Evolutionary conservation across 2,329 filamentous ascomycete genomes (phyloP).

Genomic region (Fusarium hainanense): DNA sequence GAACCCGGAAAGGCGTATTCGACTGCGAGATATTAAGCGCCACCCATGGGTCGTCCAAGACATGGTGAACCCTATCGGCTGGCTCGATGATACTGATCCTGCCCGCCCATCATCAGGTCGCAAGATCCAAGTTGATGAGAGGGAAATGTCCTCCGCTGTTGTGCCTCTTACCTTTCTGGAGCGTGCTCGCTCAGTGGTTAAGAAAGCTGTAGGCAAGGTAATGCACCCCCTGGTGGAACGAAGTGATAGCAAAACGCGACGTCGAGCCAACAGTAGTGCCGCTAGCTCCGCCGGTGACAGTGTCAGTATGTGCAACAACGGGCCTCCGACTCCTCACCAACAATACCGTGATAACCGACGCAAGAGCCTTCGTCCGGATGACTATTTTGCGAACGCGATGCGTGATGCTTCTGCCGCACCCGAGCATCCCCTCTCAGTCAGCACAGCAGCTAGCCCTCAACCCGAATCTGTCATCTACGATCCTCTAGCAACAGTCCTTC

Average conservation of each 20-base stretch:
- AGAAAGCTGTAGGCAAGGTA: conserved; percentile 73
- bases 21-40: conserved; percentile 89
- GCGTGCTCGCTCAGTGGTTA: conserved; percentile 81
- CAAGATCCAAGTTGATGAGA: conserved; percentile 91
- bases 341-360: conserved; percentile 62
- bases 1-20: conserved; percentile 88
- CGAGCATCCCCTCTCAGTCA: conserved; percentile 44
- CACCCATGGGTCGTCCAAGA: conserved; percentile 91
- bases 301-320: conserved; percentile 57
- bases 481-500: conserved; percentile 55
- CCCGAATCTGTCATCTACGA: conserved; percentile 51
- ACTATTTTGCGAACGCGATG: conserved; percentile 61
- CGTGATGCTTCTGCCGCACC: conserved; percentile 48
- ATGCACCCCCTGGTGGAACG: conserved; percentile 70
- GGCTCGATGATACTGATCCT: conserved; percentile 96
- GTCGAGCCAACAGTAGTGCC: conserved; percentile 69
- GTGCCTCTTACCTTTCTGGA: conserved; percentile 89
- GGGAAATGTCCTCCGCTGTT: conserved; percentile 90
- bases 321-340: conserved; percentile 62
- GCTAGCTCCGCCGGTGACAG: conserved; percentile 72
- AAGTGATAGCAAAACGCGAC: conserved; percentile 64
- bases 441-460: conserved; percentile 40
- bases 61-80: conserved; percentile 77
- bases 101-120: conserved; percentile 79
- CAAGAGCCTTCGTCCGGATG: conserved; percentile 64